A percentile compares a stretch with the other conserved stretches of the same genome.
Evolutionary conservation across 2,329 filamentous ascomycete genomes (phyloP).

Genomic region (Fusarium pseudoanthophilum): DNA sequence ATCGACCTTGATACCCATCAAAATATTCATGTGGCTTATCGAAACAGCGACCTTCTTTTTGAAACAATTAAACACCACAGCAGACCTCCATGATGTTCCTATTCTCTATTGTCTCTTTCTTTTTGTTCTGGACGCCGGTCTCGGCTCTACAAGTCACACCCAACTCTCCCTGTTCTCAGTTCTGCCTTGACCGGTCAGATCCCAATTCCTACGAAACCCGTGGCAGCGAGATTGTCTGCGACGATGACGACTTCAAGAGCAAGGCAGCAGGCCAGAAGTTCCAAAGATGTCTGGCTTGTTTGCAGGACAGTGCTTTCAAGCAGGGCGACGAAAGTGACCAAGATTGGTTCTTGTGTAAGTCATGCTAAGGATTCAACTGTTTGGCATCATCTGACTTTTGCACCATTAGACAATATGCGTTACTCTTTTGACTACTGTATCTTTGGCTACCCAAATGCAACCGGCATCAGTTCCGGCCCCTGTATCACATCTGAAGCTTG

Average conservation of each 20-base stretch:
- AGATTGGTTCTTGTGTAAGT: constrained; percentile 67
- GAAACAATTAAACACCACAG: constrained; percentile 10
- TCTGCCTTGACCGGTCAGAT: constrained; percentile 60
- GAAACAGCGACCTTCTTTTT: constrained; percentile 6
- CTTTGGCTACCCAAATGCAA: constrained; percentile 62
- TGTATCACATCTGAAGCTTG: constrained; percentile 64
- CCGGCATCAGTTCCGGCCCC: constrained; percentile 56
- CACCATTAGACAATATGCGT: constrained; percentile 61
- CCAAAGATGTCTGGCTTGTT: constrained; percentile 61
- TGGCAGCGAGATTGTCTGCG: constrained; percentile 60
- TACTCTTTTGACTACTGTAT: constrained; percentile 64
- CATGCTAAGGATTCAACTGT: neutral
- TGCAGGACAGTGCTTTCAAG: constrained; percentile 62
- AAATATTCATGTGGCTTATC: neutral
- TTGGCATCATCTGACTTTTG: neutral
- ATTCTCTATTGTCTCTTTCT: constrained; percentile 4
- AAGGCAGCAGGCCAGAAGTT: constrained; percentile 57
- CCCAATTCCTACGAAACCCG: constrained; percentile 58
- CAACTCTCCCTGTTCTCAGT: constrained; percentile 64
- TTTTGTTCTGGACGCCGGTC: constrained; percentile 30
- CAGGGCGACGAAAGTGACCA: constrained; percentile 63
- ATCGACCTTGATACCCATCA: constrained; percentile 1
- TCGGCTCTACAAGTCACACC: constrained; percentile 63
- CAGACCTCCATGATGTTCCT: constrained; percentile 7
- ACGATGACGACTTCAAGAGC: constrained; percentile 56